Evolutionary conservation across 768 basidiomycete genomes (phyloP).

Genomic region (Steccherinum ochraceum): DNA sequence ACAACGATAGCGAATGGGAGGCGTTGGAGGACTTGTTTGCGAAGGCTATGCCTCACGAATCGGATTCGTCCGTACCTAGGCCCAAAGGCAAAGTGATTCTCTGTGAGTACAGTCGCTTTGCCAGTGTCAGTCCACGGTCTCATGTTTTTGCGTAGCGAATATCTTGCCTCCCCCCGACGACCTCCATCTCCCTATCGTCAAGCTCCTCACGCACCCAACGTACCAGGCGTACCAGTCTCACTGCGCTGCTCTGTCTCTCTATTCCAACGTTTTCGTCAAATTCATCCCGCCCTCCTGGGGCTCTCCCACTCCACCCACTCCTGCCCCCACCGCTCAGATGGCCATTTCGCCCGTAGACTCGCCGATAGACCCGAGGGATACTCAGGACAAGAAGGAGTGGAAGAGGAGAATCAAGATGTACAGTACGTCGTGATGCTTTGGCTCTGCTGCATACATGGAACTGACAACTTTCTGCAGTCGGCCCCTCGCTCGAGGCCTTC

Average conservation of each 20-base stretch:
- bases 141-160: slow-evolving; percentile 54
- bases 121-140: neutral
- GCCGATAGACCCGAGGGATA: slow-evolving; percentile 5
- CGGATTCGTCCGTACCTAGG: slow-evolving; percentile 3
- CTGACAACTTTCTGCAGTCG: slow-evolving; percentile 48
- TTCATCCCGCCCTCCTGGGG: slow-evolving; percentile 76
- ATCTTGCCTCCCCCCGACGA: slow-evolving; percentile 75
- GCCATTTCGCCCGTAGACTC: slow-evolving; percentile 21
- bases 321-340: slow-evolving; percentile 25
- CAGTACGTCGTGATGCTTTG: slow-evolving; percentile 49
- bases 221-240: slow-evolving; percentile 71
- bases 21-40: slow-evolving; percentile 65
- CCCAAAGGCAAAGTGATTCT: slow-evolving; percentile 54
- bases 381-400: slow-evolving; percentile 52
- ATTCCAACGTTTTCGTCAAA: slow-evolving; percentile 65
- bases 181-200: slow-evolving; percentile 64
- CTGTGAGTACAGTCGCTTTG: slow-evolving; percentile 33
- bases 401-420: slow-evolving; percentile 78
- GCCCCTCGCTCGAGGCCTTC: slow-evolving; percentile 79
- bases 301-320: slow-evolving; percentile 43
- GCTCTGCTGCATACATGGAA: too few relatives aligned
- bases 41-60: slow-evolving; percentile 44
- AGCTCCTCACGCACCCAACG: slow-evolving; percentile 70
- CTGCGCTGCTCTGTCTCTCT: slow-evolving; percentile 66
- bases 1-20: slow-evolving; percentile 51